Evolutionary conservation across 1,139 yeast species (phyloP).

Genomic region (Tardiomyces digboiensis): DNA sequence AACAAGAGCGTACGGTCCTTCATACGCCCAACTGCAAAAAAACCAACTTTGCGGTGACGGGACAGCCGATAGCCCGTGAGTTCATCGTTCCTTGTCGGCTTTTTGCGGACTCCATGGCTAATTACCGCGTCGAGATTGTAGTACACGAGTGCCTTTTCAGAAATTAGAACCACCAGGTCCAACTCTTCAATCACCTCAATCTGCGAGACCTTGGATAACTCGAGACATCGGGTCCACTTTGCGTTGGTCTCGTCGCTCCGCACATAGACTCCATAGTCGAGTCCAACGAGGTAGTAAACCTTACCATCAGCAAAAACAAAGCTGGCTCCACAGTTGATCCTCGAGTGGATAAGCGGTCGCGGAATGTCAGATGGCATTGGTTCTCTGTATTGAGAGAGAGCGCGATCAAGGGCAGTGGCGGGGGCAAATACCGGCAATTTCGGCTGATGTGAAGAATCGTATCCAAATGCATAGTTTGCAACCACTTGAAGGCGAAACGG

Average conservation of each 20-base stretch:
- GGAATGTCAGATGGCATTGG: slow-evolving; percentile 11
- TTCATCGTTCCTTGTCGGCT: slow-evolving; percentile 1
- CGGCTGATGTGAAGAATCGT: slow-evolving; percentile 46
- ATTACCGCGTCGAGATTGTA: slow-evolving; percentile 41
- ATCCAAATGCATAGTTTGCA: slow-evolving; percentile 56
- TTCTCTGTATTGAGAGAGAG: slow-evolving; percentile 24
- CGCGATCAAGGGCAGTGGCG: slow-evolving; percentile 53
- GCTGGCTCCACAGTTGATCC: slow-evolving; percentile 24
- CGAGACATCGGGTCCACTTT: slow-evolving; percentile 55
- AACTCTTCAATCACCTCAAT: slow-evolving; percentile 50
- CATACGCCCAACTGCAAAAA: slow-evolving; percentile 55
- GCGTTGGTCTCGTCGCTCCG: slow-evolving; percentile 14
- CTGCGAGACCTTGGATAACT: slow-evolving; percentile 46
- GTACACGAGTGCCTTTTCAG: slow-evolving; percentile 51
- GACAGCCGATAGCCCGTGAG: slow-evolving; percentile 21
- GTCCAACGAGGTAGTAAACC: slow-evolving; percentile 34
- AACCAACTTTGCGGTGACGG: slow-evolving; percentile 33
- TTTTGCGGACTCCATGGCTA: slow-evolving; percentile 13
- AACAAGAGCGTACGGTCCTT: slow-evolving; percentile 49
- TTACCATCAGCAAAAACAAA: slow-evolving; percentile 30
- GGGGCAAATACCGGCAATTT: slow-evolving; percentile 53
- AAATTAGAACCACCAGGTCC: slow-evolving; percentile 49
- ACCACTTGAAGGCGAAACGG: slow-evolving; percentile 48
- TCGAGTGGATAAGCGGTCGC: slow-evolving; percentile 18
- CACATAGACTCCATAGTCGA: slow-evolving; percentile 36